phyloP scores from a whole-genome alignment of 2,329 filamentous ascomycete genomes.

The Helotiales sp. region DNA sequence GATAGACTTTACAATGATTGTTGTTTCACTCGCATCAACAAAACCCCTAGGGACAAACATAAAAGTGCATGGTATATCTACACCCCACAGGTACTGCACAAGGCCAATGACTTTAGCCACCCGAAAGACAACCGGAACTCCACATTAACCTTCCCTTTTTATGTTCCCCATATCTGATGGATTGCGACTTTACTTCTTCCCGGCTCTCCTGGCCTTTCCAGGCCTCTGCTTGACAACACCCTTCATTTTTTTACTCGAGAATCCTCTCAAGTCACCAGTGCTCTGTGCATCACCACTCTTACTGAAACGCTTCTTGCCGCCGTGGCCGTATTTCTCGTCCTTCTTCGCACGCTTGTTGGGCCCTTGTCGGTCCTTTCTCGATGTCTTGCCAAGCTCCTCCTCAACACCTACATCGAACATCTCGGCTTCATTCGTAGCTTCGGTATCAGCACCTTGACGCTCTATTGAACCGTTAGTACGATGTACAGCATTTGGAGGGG shows the following conservation, averaged over 20 bases:
- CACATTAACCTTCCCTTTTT: slow-evolving; percentile 15
- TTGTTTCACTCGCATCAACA: background rate
- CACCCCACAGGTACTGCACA: background rate
- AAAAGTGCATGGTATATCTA: slow-evolving; percentile 16
- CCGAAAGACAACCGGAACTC: slow-evolving; percentile 12
- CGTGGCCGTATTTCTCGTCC: slow-evolving; percentile 92
- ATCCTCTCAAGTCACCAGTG: slow-evolving; percentile 79
- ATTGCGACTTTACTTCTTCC: slow-evolving; percentile 34
- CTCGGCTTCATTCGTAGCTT: slow-evolving; percentile 73
- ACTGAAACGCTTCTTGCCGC: slow-evolving; percentile 88
- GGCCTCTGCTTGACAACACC: slow-evolving; percentile 52
- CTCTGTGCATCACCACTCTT: slow-evolving; percentile 92
- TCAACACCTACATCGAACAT: slow-evolving; percentile 92
- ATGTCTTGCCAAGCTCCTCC: slow-evolving; percentile 48
- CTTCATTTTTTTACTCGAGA: slow-evolving; percentile 89
- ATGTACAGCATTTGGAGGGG: slow-evolving; percentile 9
- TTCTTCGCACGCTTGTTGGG: slow-evolving; percentile 89
- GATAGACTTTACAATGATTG: background rate
- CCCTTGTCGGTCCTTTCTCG: slow-evolving; percentile 48
- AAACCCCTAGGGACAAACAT: background rate
- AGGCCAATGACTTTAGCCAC: background rate
- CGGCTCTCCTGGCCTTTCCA: slow-evolving; percentile 51
- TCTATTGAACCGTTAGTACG: slow-evolving; percentile 58
- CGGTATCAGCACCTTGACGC: slow-evolving; percentile 72
- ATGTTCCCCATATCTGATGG: background rate